These are phyloP conservation scores for Suillus bovinus DNA, from an alignment of 768 basidiomycete species.

Conservation along the genomic window DNA sequence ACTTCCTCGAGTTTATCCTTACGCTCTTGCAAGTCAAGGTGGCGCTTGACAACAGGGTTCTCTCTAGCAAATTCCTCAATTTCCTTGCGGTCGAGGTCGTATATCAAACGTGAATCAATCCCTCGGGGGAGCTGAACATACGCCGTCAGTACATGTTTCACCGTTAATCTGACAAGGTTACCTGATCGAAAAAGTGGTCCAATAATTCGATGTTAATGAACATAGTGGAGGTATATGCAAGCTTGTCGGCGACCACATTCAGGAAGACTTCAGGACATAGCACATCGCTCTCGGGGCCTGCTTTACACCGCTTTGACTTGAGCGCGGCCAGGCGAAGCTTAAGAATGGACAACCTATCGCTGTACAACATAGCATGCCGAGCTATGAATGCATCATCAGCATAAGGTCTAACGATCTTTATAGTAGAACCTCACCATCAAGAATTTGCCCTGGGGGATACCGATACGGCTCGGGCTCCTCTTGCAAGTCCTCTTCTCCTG, in stretches of 20 bases:
- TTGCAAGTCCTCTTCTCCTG: constrained; percentile 37
- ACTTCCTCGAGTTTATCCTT: constrained; percentile 98
- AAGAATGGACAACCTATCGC: constrained; percentile 76
- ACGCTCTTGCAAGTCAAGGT: constrained; percentile 92
- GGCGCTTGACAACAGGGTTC: constrained; percentile 84
- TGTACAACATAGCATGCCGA: constrained; percentile 89
- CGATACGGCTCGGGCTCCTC: constrained; percentile 75
- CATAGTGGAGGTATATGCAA: constrained; percentile 94
- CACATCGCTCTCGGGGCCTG: constrained; percentile 84
- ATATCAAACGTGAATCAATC: constrained; percentile 91
- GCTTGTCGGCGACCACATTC: constrained; percentile 94
- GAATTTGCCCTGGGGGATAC: constrained; percentile 87
- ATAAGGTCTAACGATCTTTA: constrained; percentile 11
- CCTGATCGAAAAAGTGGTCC: constrained; percentile 99
- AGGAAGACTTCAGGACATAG: constrained; percentile 98
- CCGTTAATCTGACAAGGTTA: constrained; percentile 33
- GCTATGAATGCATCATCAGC: constrained; percentile 46
- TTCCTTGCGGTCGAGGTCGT: constrained; percentile 89
- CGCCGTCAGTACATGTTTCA: constrained; percentile 1
- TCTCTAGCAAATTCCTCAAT: constrained; percentile 92
- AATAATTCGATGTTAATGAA: constrained; percentile 99
- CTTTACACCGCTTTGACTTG: constrained; percentile 84
- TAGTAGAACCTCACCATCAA: constrained; percentile 71
- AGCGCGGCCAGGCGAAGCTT: constrained; percentile 86
- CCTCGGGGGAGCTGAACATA: constrained; percentile 85